These are phyloP conservation scores for Pseudognaphalium luteoalbum DNA, from an alignment of 129 eudicot species.

Conservation along the genomic window DNA sequence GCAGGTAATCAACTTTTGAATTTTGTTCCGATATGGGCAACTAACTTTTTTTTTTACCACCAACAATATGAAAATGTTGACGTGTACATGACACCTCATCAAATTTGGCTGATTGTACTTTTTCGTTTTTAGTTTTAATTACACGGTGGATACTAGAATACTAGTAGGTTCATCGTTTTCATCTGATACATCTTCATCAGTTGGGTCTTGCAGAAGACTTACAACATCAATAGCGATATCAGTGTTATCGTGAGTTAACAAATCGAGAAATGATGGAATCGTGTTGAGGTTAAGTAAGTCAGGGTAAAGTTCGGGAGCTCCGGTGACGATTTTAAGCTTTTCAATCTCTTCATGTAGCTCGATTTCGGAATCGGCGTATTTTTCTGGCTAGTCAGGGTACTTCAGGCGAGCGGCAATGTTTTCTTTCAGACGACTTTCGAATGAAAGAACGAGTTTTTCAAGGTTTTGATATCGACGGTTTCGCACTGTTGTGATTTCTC, in stretches of 20 bases:
- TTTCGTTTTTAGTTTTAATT: too few species aligned
- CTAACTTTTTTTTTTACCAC: too few species aligned
- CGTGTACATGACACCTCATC: too few species aligned
- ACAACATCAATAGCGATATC: conserved; percentile 87
- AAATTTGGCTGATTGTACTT: too few species aligned
- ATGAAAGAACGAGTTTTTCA: conserved; percentile 76
- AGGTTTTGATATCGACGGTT: conserved; percentile 80
- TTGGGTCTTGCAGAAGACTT: conserved; percentile 66
- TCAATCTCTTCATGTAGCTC: conserved; percentile 93
- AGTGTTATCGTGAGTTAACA: conserved; percentile 77
- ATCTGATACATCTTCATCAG: conserved; percentile 83
- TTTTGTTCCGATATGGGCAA: too few species aligned
- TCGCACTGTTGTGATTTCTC: conserved; percentile 61
- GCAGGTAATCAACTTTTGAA: too few species aligned
- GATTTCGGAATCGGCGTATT: conserved; percentile 93
- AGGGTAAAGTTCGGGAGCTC: conserved; percentile 87
- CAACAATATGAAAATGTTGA: too few species aligned
- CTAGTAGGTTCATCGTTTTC: conserved; percentile 73
- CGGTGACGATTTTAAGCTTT: conserved; percentile 87
- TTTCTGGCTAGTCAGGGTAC: conserved; percentile 88
- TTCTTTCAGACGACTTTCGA: conserved; percentile 91
- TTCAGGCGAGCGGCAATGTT: conserved; percentile 94
- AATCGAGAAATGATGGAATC: conserved; percentile 59
- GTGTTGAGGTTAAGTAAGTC: conserved; percentile 71
- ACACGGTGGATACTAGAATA: too few species aligned